These are phyloP conservation scores for Fomitopsis palustris DNA, from an alignment of 1,284 basidiomycete species.

Conservation along the genomic window DNA sequence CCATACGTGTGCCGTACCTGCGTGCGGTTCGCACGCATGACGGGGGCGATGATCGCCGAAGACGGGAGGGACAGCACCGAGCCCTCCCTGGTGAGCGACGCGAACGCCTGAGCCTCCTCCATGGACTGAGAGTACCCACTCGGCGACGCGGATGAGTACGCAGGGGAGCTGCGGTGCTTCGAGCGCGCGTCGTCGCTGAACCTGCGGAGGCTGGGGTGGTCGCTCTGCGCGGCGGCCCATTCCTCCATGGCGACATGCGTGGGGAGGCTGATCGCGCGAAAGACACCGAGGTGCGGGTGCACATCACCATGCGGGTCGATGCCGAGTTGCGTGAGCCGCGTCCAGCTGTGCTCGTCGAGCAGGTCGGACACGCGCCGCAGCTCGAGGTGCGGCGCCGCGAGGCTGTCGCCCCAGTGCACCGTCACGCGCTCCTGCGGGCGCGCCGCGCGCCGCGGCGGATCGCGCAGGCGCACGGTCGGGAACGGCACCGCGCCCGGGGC, in stretches of 20 bases:
- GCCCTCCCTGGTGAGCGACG: neutral
- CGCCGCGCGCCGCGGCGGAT: conserved; percentile 1
- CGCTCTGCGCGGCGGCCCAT: neutral
- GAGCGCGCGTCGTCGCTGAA: neutral
- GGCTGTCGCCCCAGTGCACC: conserved; percentile 43
- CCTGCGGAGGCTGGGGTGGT: neutral
- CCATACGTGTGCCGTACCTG: conserved; percentile 5
- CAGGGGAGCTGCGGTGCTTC: neutral
- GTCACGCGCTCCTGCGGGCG: conserved; percentile 47
- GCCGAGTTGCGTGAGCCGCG: conserved; percentile 8
- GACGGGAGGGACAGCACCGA: conserved; percentile 3
- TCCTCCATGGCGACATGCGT: conserved; percentile 2
- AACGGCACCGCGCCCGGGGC: neutral
- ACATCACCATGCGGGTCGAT: conserved; percentile 19
- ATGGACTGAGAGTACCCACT: neutral
- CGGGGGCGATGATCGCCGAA: conserved; percentile 3
- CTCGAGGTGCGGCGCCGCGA: conserved; percentile 49
- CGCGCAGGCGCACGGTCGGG: neutral
- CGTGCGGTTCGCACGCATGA: neutral
- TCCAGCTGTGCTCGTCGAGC: conserved; percentile 29
- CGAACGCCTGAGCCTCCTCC: neutral
- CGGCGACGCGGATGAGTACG: neutral
- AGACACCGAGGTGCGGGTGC: neutral
- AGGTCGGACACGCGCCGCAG: conserved; percentile 56
- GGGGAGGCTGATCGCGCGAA: conserved; percentile 16